Base-by-base conservation (phyloP, 495 filamentous ascomycete genomes). In the Hypoxylon fragiforme region DNA sequence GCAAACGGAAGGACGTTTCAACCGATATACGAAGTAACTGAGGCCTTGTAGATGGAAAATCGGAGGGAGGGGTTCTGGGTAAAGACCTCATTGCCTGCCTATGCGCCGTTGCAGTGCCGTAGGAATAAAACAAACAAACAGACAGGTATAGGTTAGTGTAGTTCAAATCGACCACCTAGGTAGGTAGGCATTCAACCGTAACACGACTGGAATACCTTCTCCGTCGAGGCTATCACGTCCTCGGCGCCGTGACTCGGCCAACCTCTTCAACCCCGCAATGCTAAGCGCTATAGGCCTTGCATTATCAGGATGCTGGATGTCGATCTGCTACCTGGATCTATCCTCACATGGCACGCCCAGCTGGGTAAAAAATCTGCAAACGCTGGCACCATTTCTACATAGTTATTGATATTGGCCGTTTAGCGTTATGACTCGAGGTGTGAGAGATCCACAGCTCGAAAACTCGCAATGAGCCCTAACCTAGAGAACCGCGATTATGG, bases 261-360 rank as follows among this genome's bases (percentile, higher is more conserved):
- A 39, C n/a, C n/a, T n/a, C n/a, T n/a, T n/a, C 20, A 20, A 31
- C 57, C 39, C 45, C 57, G 40, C 50, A 50, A n/a, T 46, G 21
- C 20, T 47, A 55, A 50, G 41, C 46, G 41, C 46, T 16, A 5
- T 38, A 37, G 16, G 15, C 14, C n/a, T 54, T 49, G 56, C 26
- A 45, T 37, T 49, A 32, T 44, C 39, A 24, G 43, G 52, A 56
- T 43, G 52, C 31, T 51, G 13, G 18, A 30, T 52, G 58, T 30
- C 47, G 58, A 62, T 61, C 57, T 37, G n/a, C 46, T 50, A 44
- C 51, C 36, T 47, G 43, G 36, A 61, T 43, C 47, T 37, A 24
- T 24, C 21, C 35, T 54, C 35, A 26, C 16, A 13, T 45, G 50
- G 45, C 57, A 34, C 44, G 32, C 31, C 32, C 44, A 31, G 44